phyloP scores from a whole-genome alignment of 306 rosid genomes.

The Acacia melanoxylon region DNA sequence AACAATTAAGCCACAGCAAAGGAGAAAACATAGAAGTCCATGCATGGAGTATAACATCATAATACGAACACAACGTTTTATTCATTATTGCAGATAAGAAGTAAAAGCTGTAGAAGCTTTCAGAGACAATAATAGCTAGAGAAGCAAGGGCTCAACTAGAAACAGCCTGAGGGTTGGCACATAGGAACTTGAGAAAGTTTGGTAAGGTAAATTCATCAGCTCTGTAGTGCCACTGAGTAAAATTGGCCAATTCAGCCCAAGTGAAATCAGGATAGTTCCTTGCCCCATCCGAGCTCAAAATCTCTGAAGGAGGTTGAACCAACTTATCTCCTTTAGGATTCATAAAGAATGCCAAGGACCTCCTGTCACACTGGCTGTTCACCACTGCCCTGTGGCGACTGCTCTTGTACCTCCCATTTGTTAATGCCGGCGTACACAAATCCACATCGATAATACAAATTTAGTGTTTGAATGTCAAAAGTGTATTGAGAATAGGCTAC shows the following conservation, averaged over 20 bases:
- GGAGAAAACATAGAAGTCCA: too few relatives aligned
- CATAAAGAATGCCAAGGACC: slow-evolving; percentile 79
- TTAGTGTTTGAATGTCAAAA: too few relatives aligned
- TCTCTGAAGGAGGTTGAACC: slow-evolving; percentile 61
- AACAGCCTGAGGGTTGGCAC: slow-evolving; percentile 28
- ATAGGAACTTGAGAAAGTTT: slow-evolving; percentile 58
- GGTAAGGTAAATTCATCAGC: slow-evolving; percentile 67
- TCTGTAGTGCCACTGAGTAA: slow-evolving; percentile 69
- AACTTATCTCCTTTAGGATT: slow-evolving; percentile 71
- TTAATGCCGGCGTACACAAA: slow-evolving; percentile 41
- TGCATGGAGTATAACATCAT: too few relatives aligned
- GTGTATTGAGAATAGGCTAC: slow-evolving; percentile 12
- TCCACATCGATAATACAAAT: background rate
- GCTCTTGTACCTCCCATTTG: slow-evolving; percentile 59
- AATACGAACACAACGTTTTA: background rate
- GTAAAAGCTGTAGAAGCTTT: background rate
- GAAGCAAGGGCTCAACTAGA: background rate
- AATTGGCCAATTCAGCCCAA: slow-evolving; percentile 63
- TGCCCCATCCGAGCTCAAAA: slow-evolving; percentile 41
- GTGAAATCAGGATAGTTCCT: slow-evolving; percentile 70
- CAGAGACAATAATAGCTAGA: background rate
- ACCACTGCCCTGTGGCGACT: slow-evolving; percentile 82
- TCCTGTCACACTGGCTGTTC: slow-evolving; percentile 48
- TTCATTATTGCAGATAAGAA: background rate
- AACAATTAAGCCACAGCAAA: too few relatives aligned